Evolutionary conservation across 1,284 basidiomycete genomes (phyloP), one percentile per base, ranked within the genome.

Genomic region (Porogramme epimiltina): DNA sequence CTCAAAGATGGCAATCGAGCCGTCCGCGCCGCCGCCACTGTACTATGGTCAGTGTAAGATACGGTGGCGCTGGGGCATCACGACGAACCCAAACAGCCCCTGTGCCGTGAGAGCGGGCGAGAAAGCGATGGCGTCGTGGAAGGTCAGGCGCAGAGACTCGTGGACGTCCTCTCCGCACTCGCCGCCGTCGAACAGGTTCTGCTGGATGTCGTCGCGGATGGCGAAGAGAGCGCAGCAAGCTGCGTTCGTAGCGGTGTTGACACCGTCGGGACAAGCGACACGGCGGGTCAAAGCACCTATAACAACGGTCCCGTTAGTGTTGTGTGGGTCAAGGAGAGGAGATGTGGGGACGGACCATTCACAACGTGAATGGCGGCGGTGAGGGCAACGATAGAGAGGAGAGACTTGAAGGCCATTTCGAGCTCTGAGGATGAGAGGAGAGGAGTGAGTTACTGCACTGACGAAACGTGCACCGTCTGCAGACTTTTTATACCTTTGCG

Each of bases 151-250:
- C 18, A 66, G 52, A 26, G 58, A 46, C 45, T 65, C 64, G 48
- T 60, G 64, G 18, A 56, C 60, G n/a, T 66, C 58, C 44, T 63
- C 56, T 20, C 61, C 59, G 43, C 62, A 59, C 26, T 34, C 23
- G 47, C 47, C 43, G 31, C 34, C 34, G 16, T 70, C 67, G 57
- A 71, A 71, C 8, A 73, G 63, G 50, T 70, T 64, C 19, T 56
- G 39, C 54, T 72, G 70, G 43, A 73, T 57, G 45, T 68, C 67
- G 22, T 70, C 67, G 13, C 67, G 61, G 23, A 71, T 54, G 41
- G 70, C 62, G 65, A 71, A 73, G 40, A 62, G 55, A 46, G 62
- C 55, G 55, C 71, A 73, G 59, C 72, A 73, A 19, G 70, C 71
- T 20, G 56, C 66, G 49, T 73, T 70, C 0, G 68, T 62, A 13